Percentiles rank a stretch among this genome's conserved stretches.
Evolutionary conservation across 192 early-diverging fungal species (phyloP).

Genomic region (Funneliformis mosseae): DNA sequence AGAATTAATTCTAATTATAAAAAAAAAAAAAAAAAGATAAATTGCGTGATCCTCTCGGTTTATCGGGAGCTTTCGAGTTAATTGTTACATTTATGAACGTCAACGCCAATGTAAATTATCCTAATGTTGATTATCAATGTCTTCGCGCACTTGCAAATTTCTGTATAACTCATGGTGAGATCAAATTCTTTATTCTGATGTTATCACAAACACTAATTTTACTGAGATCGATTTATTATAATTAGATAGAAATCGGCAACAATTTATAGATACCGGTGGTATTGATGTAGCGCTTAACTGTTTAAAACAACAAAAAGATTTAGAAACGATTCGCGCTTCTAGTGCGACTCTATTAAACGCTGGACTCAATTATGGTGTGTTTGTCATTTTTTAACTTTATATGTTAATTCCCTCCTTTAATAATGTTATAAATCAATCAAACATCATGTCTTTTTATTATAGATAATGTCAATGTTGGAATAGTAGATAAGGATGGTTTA

Average conservation of each 20-base stretch:
- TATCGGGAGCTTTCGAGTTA: constrained; percentile 41
- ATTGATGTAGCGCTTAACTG: constrained; percentile 37
- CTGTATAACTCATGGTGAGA: constrained; percentile 57
- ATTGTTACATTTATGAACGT: constrained; percentile 42
- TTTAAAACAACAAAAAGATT: constrained; percentile 36
- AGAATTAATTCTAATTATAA: constrained; percentile 1
- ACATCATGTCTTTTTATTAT: not conserved
- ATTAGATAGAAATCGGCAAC: constrained; percentile 52
- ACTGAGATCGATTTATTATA: constrained; percentile 1
- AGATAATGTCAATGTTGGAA: not conserved
- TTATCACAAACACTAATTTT: not conserved
- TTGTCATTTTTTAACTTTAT: not conserved
- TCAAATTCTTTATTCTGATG: not conserved
- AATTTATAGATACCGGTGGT: constrained; percentile 40
- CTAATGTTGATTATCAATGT: constrained; percentile 46
- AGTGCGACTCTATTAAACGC: constrained; percentile 55
- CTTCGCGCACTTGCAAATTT: constrained; percentile 56
- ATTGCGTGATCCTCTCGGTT: constrained; percentile 49
- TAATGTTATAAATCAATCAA: not conserved
- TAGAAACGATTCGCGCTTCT: constrained; percentile 44
- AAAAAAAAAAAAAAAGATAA: constrained; percentile 23
- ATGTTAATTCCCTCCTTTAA: not conserved
- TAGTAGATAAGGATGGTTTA: constrained; percentile 30
- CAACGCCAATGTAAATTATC: constrained; percentile 26
- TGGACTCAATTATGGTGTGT: constrained; percentile 53